phyloP scores from a whole-genome alignment of 257 asterid species.

The Echites panduratus region DNA sequence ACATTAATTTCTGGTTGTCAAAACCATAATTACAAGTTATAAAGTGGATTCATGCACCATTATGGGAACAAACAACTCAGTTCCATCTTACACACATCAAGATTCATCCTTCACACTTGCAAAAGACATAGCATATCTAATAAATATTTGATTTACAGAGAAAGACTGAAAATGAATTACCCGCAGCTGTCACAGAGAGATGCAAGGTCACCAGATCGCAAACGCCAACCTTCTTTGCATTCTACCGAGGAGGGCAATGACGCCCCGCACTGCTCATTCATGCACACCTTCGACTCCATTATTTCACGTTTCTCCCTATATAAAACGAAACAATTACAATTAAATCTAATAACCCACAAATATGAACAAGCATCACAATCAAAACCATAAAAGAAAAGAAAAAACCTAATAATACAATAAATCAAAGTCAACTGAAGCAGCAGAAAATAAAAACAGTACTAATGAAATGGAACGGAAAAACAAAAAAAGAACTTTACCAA shows the following conservation, averaged over 20 bases:
- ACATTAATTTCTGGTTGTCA: background rate
- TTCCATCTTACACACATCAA: background rate
- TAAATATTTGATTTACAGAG: background rate
- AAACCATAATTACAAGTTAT: background rate
- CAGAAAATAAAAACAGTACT: background rate
- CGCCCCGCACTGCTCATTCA: slow-evolving; percentile 59
- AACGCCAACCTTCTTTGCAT: slow-evolving; percentile 76
- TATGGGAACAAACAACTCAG: background rate
- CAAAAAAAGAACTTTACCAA: background rate
- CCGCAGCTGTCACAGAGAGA: slow-evolving; percentile 73
- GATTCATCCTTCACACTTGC: background rate
- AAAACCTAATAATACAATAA: background rate
- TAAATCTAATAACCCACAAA: background rate
- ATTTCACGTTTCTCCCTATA: no score
- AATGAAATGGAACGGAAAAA: background rate
- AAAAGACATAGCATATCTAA: background rate
- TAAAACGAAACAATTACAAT: background rate
- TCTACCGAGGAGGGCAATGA: slow-evolving; percentile 30
- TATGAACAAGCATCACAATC: background rate
- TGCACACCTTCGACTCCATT: slow-evolving; percentile 39
- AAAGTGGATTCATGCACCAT: background rate
- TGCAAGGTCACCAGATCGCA: slow-evolving; percentile 74
- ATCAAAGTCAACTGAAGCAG: slow-evolving; percentile 3
- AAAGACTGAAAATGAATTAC: slow-evolving; percentile 22
- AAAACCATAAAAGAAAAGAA: background rate